phyloP scores from a whole-genome alignment of 495 filamentous ascomycete genomes.

The Neurospora sp. region DNA sequence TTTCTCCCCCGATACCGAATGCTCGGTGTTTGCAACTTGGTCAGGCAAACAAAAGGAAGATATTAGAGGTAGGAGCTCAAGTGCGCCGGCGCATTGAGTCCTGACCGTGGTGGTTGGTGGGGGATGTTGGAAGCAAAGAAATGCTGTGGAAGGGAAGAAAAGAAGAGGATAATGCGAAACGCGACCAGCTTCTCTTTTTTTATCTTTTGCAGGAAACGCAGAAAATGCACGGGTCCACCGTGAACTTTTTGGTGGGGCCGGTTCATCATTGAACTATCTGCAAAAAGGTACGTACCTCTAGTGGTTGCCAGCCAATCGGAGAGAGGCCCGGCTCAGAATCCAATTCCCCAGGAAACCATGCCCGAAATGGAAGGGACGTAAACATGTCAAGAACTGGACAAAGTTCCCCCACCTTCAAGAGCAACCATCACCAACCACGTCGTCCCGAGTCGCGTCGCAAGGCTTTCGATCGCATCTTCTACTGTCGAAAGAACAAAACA shows the following conservation, averaged over 20 bases:
- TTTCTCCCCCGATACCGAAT: slow-evolving; percentile 8
- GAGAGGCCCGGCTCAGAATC: background rate
- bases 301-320: background rate
- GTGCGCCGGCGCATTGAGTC: background rate
- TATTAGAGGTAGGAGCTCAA: background rate
- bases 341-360: slow-evolving; percentile 14
- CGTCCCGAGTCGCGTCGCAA: background rate
- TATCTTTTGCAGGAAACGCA: background rate
- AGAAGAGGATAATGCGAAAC: background rate
- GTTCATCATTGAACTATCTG: background rate
- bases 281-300: background rate
- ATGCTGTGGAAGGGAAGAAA: background rate
- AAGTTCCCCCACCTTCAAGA: background rate
- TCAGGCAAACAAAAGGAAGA: background rate
- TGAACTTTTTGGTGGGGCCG: slow-evolving; percentile 13
- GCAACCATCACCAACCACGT: background rate
- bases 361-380: slow-evolving; percentile 11
- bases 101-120: background rate
- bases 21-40: slow-evolving; percentile 2
- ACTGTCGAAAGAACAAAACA: background rate
- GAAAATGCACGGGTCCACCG: background rate
- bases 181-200: background rate
- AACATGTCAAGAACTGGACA: slow-evolving; percentile 8
- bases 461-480: background rate
- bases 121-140: background rate